Base-by-base conservation (phyloP, 768 basidiomycete genomes). In the Termitomyces heimii region DNA sequence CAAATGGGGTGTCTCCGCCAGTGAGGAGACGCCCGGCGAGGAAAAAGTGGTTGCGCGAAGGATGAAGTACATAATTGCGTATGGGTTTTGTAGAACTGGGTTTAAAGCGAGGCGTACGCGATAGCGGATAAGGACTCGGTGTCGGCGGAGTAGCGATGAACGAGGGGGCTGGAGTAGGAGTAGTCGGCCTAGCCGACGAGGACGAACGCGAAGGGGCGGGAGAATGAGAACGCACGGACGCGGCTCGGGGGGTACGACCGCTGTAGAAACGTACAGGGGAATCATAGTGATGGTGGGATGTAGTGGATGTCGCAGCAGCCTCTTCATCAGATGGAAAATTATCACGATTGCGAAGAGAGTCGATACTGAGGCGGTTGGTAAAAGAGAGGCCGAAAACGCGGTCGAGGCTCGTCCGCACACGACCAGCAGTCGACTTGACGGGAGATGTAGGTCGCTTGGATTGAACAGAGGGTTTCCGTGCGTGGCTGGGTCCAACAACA, bases 1-100 rank as follows among this genome's bases (percentile, higher is more conserved):
- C 92, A 76, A 83, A 85, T 0, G 88, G 87, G 20, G 83, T 82
- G 72, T 98, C 96, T 1, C 92, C 92, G 7, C 94, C 94, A 0
- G 88, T 91, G 62, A 98, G 70, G 10, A 94, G 58, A 56, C 75
- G 81, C 0, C 95, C 94, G 1, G 76, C 61, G 54, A 88, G 74
- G 67, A 88, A 87, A 72, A 93, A 96, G 42, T 74, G 75, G 71
- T 93, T 94, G 55, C 83, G 76, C 3, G 90, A 90, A 1, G 85
- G 82, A 66, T 91, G 84, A 20, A 77, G 69, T 60, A 85, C 73
- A 69, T 87, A 86, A 53, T 83, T 83, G 34, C 81, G 81, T 52
- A 82, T 62, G 24, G 67, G 68, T 47, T 76, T 74, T 7, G 74
- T 72, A 0, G 77, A 79, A 45, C 68, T 67, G 14, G 68, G 62